A percentile compares a stretch with the other conserved stretches of the same genome.
Conservation (phyloP, 2,329 filamentous ascomycete species). For the Sporothrix dimorphospora region DNA sequence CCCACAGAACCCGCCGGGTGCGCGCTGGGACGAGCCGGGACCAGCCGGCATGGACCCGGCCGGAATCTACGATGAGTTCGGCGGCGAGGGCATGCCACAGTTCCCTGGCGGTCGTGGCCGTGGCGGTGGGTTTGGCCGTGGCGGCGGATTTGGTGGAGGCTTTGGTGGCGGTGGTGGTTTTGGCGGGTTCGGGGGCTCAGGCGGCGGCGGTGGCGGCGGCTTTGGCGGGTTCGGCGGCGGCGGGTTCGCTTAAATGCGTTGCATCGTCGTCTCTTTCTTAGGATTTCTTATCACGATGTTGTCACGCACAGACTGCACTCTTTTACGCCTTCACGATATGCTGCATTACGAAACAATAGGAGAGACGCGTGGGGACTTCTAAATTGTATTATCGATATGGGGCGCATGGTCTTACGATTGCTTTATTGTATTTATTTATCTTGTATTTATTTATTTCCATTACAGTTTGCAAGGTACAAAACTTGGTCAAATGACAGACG, state of each 20-base stretch:
- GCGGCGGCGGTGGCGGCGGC: constrained; percentile 30
- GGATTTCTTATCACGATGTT: neutral
- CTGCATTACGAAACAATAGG: no score
- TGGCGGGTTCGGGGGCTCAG: constrained; percentile 22
- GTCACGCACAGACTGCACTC: neutral
- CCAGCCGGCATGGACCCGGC: constrained; percentile 54
- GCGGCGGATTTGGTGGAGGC: constrained; percentile 46
- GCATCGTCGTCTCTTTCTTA: neutral
- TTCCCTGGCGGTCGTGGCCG: neutral
- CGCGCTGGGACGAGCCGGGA: constrained; percentile 87
- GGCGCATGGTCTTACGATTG: neutral
- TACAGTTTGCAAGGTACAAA: neutral
- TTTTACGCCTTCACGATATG: no score
- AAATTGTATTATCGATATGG: neutral
- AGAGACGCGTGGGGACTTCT: neutral
- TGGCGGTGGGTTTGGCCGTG: constrained; percentile 39
- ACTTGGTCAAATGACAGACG: no score
- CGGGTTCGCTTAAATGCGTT: neutral
- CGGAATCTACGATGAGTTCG: constrained; percentile 51
- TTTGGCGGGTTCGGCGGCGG: constrained; percentile 37
- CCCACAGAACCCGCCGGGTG: constrained; percentile 79
- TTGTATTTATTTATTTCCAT: neutral
- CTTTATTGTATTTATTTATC: neutral
- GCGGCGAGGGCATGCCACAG: constrained; percentile 41
- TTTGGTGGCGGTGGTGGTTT: constrained; percentile 32